These are phyloP conservation scores for Pneumocystis jirovecii DNA, from an alignment of 1,139 yeast species.

Conservation along the genomic window DNA sequence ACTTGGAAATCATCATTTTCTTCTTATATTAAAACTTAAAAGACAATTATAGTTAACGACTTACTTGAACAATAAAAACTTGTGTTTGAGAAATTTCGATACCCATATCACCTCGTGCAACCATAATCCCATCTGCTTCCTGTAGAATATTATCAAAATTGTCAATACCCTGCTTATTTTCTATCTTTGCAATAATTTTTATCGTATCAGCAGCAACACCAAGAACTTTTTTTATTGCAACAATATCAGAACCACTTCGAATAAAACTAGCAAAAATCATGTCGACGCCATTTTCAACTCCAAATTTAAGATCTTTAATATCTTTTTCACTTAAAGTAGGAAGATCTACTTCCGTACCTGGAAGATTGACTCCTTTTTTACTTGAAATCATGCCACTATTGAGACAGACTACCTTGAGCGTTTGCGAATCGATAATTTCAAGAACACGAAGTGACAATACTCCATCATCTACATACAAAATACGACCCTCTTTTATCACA, in stretches of 20 bases:
- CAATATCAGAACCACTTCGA: slow-evolving; percentile 83
- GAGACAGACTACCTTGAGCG: slow-evolving; percentile 73
- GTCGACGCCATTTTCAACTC: slow-evolving; percentile 93
- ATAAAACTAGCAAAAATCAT: slow-evolving; percentile 97
- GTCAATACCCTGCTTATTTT: slow-evolving; percentile 99
- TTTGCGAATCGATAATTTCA: slow-evolving; percentile 61
- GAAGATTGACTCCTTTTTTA: slow-evolving; percentile 98
- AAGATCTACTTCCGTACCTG: slow-evolving; percentile 96
- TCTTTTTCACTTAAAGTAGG: slow-evolving; percentile 98
- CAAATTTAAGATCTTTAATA: slow-evolving; percentile 75
- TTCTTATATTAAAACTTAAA: background rate
- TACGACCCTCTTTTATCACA: slow-evolving; percentile 73
- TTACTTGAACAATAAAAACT: slow-evolving; percentile 77
- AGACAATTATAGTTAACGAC: background rate
- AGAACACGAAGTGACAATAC: slow-evolving; percentile 86
- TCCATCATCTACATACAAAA: slow-evolving; percentile 94
- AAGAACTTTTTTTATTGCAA: slow-evolving; percentile 77
- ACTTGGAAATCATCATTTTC: slow-evolving; percentile 96
- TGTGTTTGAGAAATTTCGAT: slow-evolving; percentile 98
- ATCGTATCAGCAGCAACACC: slow-evolving; percentile 95
- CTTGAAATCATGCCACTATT: slow-evolving; percentile 92
- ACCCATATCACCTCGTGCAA: slow-evolving; percentile 99
- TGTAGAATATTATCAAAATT: slow-evolving; percentile 89
- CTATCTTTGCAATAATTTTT: slow-evolving; percentile 93
- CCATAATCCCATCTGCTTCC: slow-evolving; percentile 99